phyloP scores from a whole-genome alignment of 495 filamentous ascomycete species.

The Penicillium crystallinum region DNA sequence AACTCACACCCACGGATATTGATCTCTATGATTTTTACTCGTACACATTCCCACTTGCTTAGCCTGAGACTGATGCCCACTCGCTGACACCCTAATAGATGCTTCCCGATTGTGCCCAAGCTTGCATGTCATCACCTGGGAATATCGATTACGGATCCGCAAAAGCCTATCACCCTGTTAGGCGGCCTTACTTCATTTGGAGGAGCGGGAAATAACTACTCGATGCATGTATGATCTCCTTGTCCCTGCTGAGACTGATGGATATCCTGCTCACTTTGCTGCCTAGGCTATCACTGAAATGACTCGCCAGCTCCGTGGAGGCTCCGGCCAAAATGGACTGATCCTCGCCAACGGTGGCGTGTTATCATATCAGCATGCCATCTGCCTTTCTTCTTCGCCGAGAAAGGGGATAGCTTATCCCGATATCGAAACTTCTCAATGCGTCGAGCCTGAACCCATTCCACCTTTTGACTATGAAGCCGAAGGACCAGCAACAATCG shows the following conservation, averaged over 20 bases:
- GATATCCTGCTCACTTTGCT: not conserved
- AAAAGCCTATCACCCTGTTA: slow-evolving; percentile 47
- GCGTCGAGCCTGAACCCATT: slow-evolving; percentile 19
- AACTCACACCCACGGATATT: slow-evolving; percentile 36
- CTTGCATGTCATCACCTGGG: slow-evolving; percentile 49
- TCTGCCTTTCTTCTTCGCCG: slow-evolving; percentile 43
- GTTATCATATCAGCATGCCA: slow-evolving; percentile 49
- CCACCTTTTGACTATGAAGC: slow-evolving; percentile 32
- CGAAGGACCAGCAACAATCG: slow-evolving; percentile 43
- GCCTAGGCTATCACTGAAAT: slow-evolving; percentile 45
- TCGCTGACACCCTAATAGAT: slow-evolving; percentile 19
- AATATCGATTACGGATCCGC: slow-evolving; percentile 32
- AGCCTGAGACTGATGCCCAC: not conserved
- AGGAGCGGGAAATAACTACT: slow-evolving; percentile 57
- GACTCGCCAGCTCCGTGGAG: slow-evolving; percentile 37
- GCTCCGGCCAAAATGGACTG: slow-evolving; percentile 38
- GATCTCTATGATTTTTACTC: slow-evolving; percentile 55
- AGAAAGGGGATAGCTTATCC: slow-evolving; percentile 35
- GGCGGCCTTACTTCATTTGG: slow-evolving; percentile 56
- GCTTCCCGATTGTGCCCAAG: slow-evolving; percentile 57
- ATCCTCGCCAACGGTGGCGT: slow-evolving; percentile 54
- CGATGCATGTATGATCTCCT: slow-evolving; percentile 45
- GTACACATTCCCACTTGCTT: slow-evolving; percentile 16
- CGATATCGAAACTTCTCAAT: slow-evolving; percentile 28
- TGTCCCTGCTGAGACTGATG: not conserved